Percentiles rank a stretch among this genome's conserved stretches.
Evolutionary conservation across 805 yeast genomes (phyloP).

Genomic region (Lipomyces starkeyi): DNA sequence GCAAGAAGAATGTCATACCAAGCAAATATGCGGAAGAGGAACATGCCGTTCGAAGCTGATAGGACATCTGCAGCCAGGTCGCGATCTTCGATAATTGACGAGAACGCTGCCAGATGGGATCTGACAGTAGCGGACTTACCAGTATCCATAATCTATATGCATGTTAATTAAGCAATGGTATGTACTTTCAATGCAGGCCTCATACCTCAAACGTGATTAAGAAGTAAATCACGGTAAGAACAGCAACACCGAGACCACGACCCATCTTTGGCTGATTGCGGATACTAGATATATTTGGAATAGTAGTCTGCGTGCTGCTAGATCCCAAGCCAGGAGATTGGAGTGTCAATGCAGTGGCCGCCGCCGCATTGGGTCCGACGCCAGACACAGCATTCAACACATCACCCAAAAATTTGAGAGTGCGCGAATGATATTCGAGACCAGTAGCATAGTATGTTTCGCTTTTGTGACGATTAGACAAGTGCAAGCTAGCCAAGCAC

Average conservation of each 20-base stretch:
- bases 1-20: slow-evolving; percentile 35
- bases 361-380: background rate
- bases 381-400: slow-evolving; percentile 25
- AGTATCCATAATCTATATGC: slow-evolving; percentile 23
- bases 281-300: slow-evolving; percentile 12
- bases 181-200: background rate
- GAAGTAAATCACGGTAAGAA: slow-evolving; percentile 32
- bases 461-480: slow-evolving; percentile 18
- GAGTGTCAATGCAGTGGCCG: background rate
- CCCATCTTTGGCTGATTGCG: slow-evolving; percentile 25
- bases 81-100: slow-evolving; percentile 33
- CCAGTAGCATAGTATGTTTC: slow-evolving; percentile 30
- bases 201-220: slow-evolving; percentile 31
- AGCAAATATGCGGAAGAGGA: slow-evolving; percentile 33
- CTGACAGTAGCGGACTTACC: slow-evolving; percentile 33
- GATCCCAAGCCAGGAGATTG: background rate
- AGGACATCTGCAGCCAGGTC: slow-evolving; percentile 34
- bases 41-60: slow-evolving; percentile 34
- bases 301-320: background rate
- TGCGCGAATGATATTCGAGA: slow-evolving; percentile 31
- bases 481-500: slow-evolving; percentile 30
- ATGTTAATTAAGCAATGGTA: background rate
- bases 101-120: slow-evolving; percentile 34
- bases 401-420: slow-evolving; percentile 29
- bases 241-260: slow-evolving; percentile 33